phyloP scores from a whole-genome alignment of 176 grass and related monocot species.

The Aegilops umbellulata region DNA sequence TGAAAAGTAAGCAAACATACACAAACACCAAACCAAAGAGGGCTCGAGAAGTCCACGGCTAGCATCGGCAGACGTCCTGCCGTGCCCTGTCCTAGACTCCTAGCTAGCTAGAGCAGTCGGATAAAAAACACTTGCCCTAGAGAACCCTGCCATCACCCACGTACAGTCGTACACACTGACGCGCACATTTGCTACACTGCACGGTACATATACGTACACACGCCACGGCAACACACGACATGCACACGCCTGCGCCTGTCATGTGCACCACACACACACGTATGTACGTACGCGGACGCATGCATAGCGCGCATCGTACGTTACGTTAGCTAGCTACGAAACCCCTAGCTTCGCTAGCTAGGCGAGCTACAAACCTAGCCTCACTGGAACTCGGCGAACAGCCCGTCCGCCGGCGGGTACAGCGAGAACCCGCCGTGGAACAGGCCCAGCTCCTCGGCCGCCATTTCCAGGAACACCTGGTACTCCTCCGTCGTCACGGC shows the following conservation, averaged over 20 bases:
- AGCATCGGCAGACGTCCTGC: background rate
- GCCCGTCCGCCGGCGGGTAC: conserved; percentile 33
- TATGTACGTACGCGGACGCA: conserved; percentile 52
- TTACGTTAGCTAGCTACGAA: background rate
- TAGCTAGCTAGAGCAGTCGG: conserved; percentile 1
- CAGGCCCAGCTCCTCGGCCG: conserved; percentile 62
- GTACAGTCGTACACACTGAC: background rate
- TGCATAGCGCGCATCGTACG: conserved; percentile 2
- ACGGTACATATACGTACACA: conserved; percentile 44
- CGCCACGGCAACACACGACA: conserved; percentile 21
- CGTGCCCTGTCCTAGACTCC: background rate
- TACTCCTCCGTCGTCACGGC: conserved; percentile 58
- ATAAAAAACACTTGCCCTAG: conserved; percentile 28
- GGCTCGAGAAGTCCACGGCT: background rate
- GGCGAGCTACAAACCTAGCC: background rate
- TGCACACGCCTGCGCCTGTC: background rate
- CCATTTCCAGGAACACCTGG: conserved; percentile 66
- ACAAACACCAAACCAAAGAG: background rate
- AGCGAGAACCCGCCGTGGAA: conserved; percentile 47
- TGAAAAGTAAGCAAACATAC: background rate
- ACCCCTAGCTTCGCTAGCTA: background rate
- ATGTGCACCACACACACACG: background rate
- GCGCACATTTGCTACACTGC: background rate
- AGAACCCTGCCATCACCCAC: background rate
- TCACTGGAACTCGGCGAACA: conserved; percentile 73